Evolutionary conservation across 768 basidiomycete species (phyloP), one percentile per base, ranked within the genome.

Genomic region (Amanita phalloides): DNA sequence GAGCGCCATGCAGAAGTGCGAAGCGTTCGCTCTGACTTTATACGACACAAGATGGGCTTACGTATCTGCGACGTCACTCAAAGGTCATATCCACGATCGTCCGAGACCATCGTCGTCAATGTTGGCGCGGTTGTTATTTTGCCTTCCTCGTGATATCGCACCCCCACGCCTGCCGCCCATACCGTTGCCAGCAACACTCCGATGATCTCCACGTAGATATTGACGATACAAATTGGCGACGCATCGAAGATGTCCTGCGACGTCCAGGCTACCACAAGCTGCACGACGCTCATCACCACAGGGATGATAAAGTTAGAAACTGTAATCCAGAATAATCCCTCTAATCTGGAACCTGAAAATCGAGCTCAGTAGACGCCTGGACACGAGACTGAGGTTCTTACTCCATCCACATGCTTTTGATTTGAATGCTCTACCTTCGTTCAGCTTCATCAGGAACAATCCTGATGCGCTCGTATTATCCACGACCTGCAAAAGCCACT

Each of bases 241-340:
- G 53, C 51, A 13, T 36, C 14, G 33, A 61, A 45, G 23, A 64
- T 55, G 30, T 53, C 43, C 3, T 14, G 53, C 17, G 14, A 23
- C 9, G 37, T n/a, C 37, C 55, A 51, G 26, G 46, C 51, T 23
- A 57, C 44, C 26, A 54, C 48, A n/a, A 66, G 51, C 44, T 62
- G 57, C 20, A 54, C 55, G 28, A 64, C 30, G 33, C 57, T 57
- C 39, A 64, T 51, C 14, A 66, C 42, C 11, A 59, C 56, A 9
- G 64, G 64, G 51, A 66, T 61, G 39, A 63, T 58, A 32, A 64
- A 66, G 37, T 59, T 64, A 13, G 62, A 63, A 7, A 57, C 48
- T 0, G 61, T 53, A 13, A 66, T 62, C 58, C 61, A 66, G 54
- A 66, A 64, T 5, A 64, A 38, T 1, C 56, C 53, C 14, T 57